Evolutionary conservation across 1,284 basidiomycete species (phyloP).

Genomic region (Meira miltonrushii): DNA sequence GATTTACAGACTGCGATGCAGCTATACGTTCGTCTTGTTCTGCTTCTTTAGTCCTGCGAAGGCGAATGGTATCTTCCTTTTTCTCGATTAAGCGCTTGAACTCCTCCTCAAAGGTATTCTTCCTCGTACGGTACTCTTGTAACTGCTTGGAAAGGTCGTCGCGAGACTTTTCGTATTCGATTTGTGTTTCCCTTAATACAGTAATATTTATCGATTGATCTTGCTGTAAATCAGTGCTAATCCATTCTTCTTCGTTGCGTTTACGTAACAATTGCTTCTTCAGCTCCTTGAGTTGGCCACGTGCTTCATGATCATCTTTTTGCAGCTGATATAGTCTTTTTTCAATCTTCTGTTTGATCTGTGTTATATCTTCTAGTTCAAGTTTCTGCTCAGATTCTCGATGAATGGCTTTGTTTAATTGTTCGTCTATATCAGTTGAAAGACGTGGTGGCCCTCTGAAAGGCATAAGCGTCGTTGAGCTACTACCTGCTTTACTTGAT

Average conservation of each 20-base stretch:
- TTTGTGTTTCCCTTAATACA: slow-evolving; percentile 60
- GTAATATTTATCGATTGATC: slow-evolving; percentile 68
- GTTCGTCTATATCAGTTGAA: slow-evolving; percentile 35
- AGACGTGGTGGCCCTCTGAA: slow-evolving; percentile 50
- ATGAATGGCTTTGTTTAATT: slow-evolving; percentile 31
- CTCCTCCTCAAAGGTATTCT: slow-evolving; percentile 50
- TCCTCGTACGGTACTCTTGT: slow-evolving; percentile 52
- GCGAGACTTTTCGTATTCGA: slow-evolving; percentile 7
- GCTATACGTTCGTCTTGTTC: too few relatives aligned
- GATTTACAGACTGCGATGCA: too few relatives aligned
- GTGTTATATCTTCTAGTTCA: neutral
- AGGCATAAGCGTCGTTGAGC: slow-evolving; percentile 46
- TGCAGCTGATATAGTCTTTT: neutral
- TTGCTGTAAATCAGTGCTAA: slow-evolving; percentile 65
- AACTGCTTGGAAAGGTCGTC: slow-evolving; percentile 5
- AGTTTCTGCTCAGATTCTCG: slow-evolving; percentile 20
- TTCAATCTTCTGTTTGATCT: neutral
- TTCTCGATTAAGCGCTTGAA: slow-evolving; percentile 21
- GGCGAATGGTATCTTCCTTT: too few relatives aligned
- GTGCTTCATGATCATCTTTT: too few relatives aligned
- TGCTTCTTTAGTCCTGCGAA: too few relatives aligned
- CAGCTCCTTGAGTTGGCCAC: neutral
- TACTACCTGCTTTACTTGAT: slow-evolving; percentile 27
- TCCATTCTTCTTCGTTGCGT: slow-evolving; percentile 20
- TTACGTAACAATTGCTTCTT: slow-evolving; percentile 3